These are phyloP conservation scores for Myotisia sp. DNA, from an alignment of 2,329 filamentous ascomycete genomes.

Conservation along the genomic window DNA sequence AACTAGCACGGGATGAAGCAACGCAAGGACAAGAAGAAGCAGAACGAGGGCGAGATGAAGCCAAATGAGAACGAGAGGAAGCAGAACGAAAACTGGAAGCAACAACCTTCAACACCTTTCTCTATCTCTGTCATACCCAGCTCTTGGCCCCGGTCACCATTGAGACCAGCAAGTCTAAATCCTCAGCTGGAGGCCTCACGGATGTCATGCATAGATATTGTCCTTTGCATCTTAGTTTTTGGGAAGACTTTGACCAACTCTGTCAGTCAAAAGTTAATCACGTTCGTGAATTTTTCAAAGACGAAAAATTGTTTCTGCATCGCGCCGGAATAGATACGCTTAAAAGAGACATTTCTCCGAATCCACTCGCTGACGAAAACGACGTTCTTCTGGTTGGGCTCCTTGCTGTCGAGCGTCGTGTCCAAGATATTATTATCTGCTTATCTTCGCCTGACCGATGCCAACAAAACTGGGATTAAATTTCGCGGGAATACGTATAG, in stretches of 20 bases:
- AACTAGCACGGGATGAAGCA: conserved; percentile 1
- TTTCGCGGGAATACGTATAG: background rate
- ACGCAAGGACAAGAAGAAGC: background rate
- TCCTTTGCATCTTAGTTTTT: conserved; percentile 1
- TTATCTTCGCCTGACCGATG: background rate
- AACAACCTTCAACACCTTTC: conserved; percentile 8
- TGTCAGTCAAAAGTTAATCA: background rate
- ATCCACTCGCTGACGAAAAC: background rate
- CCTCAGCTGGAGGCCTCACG: conserved; percentile 7
- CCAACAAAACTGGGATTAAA: background rate
- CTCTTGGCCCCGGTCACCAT: conserved; percentile 8
- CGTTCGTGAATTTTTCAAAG: background rate
- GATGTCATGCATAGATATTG: background rate
- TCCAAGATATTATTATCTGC: background rate
- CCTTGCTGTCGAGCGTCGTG: background rate
- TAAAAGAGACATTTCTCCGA: background rate
- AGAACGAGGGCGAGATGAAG: background rate
- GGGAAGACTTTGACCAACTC: background rate
- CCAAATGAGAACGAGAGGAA: background rate
- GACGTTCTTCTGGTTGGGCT: background rate
- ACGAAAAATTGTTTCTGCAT: background rate
- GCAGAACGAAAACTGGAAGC: conserved; percentile 1
- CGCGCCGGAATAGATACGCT: background rate
- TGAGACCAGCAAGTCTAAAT: conserved; percentile 7
- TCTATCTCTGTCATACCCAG: conserved; percentile 8